Base-by-base conservation (phyloP, 2,329 filamentous ascomycete genomes). In the Orbilia blumenaviensis region DNA sequence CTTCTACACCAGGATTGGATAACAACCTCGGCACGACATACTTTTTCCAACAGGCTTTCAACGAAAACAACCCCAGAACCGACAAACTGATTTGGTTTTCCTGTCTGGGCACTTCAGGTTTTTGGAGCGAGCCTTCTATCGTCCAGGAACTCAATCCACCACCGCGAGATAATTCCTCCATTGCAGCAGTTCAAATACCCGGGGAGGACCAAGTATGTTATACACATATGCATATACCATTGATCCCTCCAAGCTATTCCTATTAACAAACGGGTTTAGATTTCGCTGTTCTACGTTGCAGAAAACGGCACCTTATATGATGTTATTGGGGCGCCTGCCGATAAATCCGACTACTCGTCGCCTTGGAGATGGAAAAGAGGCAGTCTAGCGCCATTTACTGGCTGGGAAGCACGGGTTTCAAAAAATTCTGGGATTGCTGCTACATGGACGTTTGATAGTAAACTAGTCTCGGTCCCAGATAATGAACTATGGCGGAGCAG, bases 351-450 rank as follows among this genome's bases (percentile, higher is more conserved):
- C n/a, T n/a, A n/a, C n/a, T n/a, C n/a, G n/a, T n/a, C n/a, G n/a
- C n/a, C n/a, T n/a, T n/a, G n/a, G n/a, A n/a, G n/a, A n/a, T 62
- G 56, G 56, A 18, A 12, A 29, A 62, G 29, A 21, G 56, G 56
- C 12, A 25, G 16, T 16, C 23, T 62, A 27, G 56, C 56, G 3
- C 10, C 3, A 29, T 25, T 10, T 16, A 44, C 36, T 23, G n/a
- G 16, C 18, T 44, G 42, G n/a, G 25, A 12, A n/a, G 42, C 25
- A 12, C 34, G 18, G 12, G 36, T 44, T 3, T 42, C 56, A 5
- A 18, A 29, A 29, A 38, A 29, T 23, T 62, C 56, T 10, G 56
- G 56, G 3, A 62, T 62, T 9, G 56, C 56, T 10, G 56, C 56
- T n/a, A 27, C 18, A 2, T 62, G 56, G 56, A n/a, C n/a, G n/a